Percentiles rank a stretch among this genome's conserved stretches.
Conservation (phyloP, 2,329 filamentous ascomycete species). For the Volutella citrinella region DNA sequence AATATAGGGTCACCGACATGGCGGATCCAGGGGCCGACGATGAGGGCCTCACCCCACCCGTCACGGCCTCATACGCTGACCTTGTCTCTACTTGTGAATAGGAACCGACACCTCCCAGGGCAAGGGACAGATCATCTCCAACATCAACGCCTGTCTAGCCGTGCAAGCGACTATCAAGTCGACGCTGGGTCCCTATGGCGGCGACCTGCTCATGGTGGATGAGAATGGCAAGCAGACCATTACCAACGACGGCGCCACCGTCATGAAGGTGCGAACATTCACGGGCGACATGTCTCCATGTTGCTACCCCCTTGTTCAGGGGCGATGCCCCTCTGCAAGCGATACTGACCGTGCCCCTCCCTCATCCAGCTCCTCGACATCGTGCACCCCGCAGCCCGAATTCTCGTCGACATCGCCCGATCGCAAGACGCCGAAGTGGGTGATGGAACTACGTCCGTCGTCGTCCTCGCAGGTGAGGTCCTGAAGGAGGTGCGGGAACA, state of each 20-base stretch:
- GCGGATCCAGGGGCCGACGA: slow-evolving; percentile 5
- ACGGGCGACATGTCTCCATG: no score
- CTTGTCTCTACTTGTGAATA: slow-evolving; percentile 35
- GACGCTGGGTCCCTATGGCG: slow-evolving; percentile 93
- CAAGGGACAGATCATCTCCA: slow-evolving; percentile 93
- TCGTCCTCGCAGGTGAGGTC: slow-evolving; percentile 95
- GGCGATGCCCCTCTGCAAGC: background rate
- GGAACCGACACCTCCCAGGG: slow-evolving; percentile 97
- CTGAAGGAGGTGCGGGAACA: slow-evolving; percentile 95
- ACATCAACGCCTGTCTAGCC: slow-evolving; percentile 97
- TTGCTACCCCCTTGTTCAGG: background rate
- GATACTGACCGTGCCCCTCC: slow-evolving; percentile 2
- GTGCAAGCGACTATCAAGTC: slow-evolving; percentile 95
- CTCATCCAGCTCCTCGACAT: slow-evolving; percentile 82
- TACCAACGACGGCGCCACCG: slow-evolving; percentile 97
- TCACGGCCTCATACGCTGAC: slow-evolving; percentile 5
- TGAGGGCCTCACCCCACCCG: slow-evolving; percentile 9
- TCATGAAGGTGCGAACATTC: slow-evolving; percentile 76
- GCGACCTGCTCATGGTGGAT: slow-evolving; percentile 93
- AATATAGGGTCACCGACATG: slow-evolving; percentile 16
- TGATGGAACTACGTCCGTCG: slow-evolving; percentile 95
- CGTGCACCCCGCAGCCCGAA: slow-evolving; percentile 92
- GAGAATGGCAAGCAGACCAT: slow-evolving; percentile 95
- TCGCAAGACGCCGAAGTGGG: slow-evolving; percentile 99
- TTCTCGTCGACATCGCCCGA: slow-evolving; percentile 96